Conservation (phyloP, 108 stramenopile genomes). For the Nannochloropsis salina region DNA sequence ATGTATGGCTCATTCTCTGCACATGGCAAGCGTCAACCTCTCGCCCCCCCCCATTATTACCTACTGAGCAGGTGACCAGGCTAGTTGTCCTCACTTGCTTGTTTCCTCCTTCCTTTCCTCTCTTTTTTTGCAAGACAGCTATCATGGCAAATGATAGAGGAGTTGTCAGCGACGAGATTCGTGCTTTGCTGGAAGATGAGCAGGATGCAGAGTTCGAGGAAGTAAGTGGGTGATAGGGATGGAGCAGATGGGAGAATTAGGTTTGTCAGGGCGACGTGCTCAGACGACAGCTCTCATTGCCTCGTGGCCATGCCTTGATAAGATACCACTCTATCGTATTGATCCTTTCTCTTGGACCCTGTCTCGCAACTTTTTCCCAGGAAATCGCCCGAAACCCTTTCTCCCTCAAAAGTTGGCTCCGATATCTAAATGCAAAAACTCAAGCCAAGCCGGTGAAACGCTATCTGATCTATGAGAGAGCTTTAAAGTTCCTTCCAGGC, state of each 20-base stretch:
- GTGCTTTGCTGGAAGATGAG: not conserved
- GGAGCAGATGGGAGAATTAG: no score
- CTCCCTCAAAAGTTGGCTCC: slow-evolving; percentile 68
- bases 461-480: slow-evolving; percentile 62
- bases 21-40: not conserved
- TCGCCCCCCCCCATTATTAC: not conserved
- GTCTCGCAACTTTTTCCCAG: slow-evolving; percentile 23
- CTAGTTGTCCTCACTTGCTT: no score
- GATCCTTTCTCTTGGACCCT: no score
- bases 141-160: not conserved
- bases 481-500: slow-evolving; percentile 74
- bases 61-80: no score
- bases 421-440: slow-evolving; percentile 65
- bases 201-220: not conserved
- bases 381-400: slow-evolving; percentile 66
- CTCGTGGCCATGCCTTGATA: no score
- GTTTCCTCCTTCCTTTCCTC: not conserved
- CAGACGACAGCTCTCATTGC: no score
- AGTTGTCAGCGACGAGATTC: not conserved
- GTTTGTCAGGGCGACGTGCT: no score
- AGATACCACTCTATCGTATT: no score
- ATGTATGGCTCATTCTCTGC: not conserved
- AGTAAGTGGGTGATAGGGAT: not conserved
- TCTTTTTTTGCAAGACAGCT: not conserved
- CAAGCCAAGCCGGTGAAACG: slow-evolving; percentile 57